Base-by-base conservation (phyloP, 2,329 filamentous ascomycete species). In the Ophiostoma tasmaniense region DNA sequence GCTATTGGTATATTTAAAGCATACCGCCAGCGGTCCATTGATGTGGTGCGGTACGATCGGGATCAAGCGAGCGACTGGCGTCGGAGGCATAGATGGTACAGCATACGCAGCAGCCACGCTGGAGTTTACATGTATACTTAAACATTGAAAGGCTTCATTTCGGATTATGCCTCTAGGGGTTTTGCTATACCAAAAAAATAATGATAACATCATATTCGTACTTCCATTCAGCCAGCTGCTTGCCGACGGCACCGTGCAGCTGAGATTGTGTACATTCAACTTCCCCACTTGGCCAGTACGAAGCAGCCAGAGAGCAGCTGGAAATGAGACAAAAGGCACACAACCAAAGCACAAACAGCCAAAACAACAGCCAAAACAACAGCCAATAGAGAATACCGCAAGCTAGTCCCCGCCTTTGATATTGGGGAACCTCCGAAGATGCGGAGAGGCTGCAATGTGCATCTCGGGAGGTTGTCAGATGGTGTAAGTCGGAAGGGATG, bases 1-100 rank as follows among this genome's bases (percentile, higher is more conserved):
- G 20, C 37, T 11, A 39, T 39, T 39, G 37, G 37, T 39, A 39
- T 13, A 13, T 39, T 39, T 13, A 13, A 39, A 13, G 37, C 83
- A 25, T 55, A 10, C 22, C 3, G 50, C 20, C 42, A 11, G 25
- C 22, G 17, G 50, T 22, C n/a, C 50, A 55, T n/a, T 25, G n/a
- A 55, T 55, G 50, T 55, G 45, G 59, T 25, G 66, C 52, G 66
- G 52, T 52, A 59, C 66, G 37, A 62, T 67, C 66, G 66, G 66
- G 55, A 67, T 33, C 55, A 67, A 64, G 30, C 67, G 55, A 68
- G 67, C 67, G 67, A 67, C n/a, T 67, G 17, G 35, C 50, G n/a
- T 33, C 25, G 50, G 50, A 55, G 50, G 20, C 13, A 55, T 55
- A 55, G 22, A 25, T 55, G 50, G 0, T 14, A 17, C 22, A 55